Percentiles rank a stretch among this genome's conserved stretches.
Conservation (phyloP, 495 filamentous ascomycete species). For the Polyplosphaeria fusca region DNA sequence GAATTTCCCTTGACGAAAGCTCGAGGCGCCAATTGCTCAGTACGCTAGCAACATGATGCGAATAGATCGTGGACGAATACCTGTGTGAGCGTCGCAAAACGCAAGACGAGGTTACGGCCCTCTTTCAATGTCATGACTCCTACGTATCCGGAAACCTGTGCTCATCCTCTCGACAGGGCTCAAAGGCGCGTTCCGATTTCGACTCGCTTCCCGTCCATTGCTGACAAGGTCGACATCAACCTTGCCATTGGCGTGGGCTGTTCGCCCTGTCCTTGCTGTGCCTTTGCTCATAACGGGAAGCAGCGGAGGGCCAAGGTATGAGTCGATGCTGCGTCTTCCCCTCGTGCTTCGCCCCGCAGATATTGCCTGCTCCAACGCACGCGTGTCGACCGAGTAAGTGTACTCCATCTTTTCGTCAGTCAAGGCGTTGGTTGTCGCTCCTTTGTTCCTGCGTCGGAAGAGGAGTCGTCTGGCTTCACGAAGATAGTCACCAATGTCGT, state of each 20-base stretch:
- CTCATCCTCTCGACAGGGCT: conserved; percentile 21
- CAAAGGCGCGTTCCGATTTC: background rate
- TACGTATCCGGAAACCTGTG: conserved; percentile 30
- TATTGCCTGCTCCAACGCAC: conserved; percentile 20
- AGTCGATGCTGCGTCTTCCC: conserved; percentile 3
- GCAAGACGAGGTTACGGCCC: background rate
- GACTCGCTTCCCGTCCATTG: conserved; percentile 5
- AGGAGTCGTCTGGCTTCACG: conserved; percentile 5
- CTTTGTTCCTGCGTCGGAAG: background rate
- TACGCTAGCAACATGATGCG: too few relatives aligned
- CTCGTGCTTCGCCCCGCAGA: conserved; percentile 9
- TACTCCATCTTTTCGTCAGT: background rate
- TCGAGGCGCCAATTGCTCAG: too few relatives aligned
- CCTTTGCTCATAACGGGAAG: conserved; percentile 22
- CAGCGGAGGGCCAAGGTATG: background rate
- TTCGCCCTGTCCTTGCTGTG: conserved; percentile 4
- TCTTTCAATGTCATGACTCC: conserved; percentile 26
- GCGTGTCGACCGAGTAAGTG: conserved; percentile 7
- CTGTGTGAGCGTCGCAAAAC: too few relatives aligned
- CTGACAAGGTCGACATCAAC: background rate
- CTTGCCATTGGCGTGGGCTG: background rate
- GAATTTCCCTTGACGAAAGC: too few relatives aligned
- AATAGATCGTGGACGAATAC: too few relatives aligned
- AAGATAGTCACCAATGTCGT: conserved; percentile 51
- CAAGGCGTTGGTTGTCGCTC: background rate